These are phyloP conservation scores for Thalassia testudinum DNA, from an alignment of 116 monocot species.

Conservation along the genomic window DNA sequence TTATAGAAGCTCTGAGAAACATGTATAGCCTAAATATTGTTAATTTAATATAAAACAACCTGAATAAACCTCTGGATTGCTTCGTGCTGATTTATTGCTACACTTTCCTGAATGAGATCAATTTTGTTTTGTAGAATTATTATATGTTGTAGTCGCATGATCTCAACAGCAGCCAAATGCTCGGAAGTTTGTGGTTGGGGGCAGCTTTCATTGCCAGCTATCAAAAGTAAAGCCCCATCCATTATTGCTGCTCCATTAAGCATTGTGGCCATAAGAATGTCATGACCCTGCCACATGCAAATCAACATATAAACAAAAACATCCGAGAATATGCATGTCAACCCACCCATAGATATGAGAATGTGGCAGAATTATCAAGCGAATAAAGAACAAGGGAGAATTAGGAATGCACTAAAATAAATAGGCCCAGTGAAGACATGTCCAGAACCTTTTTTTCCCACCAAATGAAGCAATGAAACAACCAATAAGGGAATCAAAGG, in stretches of 20 bases:
- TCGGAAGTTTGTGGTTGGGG: slow-evolving; percentile 98
- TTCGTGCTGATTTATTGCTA: slow-evolving; percentile 90
- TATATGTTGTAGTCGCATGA: slow-evolving; percentile 81
- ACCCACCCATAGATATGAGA: no score
- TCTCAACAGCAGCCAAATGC: slow-evolving; percentile 95
- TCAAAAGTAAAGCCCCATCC: slow-evolving; percentile 95
- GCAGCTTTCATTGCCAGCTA: slow-evolving; percentile 95
- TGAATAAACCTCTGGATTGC: slow-evolving; percentile 88
- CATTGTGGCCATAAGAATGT: slow-evolving; percentile 99
- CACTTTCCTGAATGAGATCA: slow-evolving; percentile 95
- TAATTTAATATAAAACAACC: slow-evolving; percentile 13
- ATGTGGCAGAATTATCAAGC: no score
- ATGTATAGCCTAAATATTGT: background rate
- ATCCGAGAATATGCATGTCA: no score
- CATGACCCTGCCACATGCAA: slow-evolving; percentile 54
- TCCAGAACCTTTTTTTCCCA: no score
- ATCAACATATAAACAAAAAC: background rate
- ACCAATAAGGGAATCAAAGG: no score
- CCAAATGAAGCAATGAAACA: no score
- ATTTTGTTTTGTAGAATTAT: slow-evolving; percentile 96
- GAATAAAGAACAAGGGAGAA: no score
- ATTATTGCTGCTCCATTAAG: slow-evolving; percentile 99
- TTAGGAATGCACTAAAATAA: no score
- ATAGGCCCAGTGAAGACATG: no score
- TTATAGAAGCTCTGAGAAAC: no score